phyloP scores from a whole-genome alignment of 768 basidiomycete genomes.

The Leccinum arenicola region DNA sequence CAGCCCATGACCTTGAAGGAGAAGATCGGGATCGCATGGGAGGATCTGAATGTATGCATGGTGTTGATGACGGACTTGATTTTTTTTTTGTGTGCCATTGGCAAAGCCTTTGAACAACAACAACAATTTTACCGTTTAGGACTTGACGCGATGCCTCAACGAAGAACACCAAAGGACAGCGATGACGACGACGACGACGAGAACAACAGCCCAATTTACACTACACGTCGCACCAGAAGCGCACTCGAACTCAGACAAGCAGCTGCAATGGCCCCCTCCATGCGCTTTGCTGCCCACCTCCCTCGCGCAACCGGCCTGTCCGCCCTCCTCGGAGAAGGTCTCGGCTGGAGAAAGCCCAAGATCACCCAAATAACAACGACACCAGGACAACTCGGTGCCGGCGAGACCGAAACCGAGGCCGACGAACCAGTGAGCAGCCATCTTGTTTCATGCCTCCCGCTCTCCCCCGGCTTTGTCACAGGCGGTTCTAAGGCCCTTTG shows the following conservation, averaged over 20 bases:
- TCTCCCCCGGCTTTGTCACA: not conserved
- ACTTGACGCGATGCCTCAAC: conserved; percentile 1
- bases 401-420: conserved; percentile 77
- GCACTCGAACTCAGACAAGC: conserved; percentile 19
- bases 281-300: conserved; percentile 9
- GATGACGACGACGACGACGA: conserved; percentile 5
- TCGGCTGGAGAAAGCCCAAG: conserved; percentile 38
- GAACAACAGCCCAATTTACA: conserved; percentile 10
- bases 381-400: conserved; percentile 56
- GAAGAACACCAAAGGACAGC: not conserved
- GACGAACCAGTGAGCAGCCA: conserved; percentile 63
- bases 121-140: too few species aligned
- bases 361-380: conserved; percentile 56
- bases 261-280: not conserved
- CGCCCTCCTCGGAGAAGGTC: conserved; percentile 25
- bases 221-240: conserved; percentile 24
- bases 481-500: conserved; percentile 5
- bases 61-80: too few species aligned
- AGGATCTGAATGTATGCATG: not conserved
- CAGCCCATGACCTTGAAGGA: not conserved
- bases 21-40: conserved; percentile 1
- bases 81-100: too few species aligned
- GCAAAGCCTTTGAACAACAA: too few species aligned
- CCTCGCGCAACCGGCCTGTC: conserved; percentile 19
- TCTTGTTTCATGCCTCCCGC: not conserved